Percentiles rank a stretch among this genome's conserved stretches.
Conservation (phyloP, 78 protist species). For the Dictyostelium citrinum region DNA sequence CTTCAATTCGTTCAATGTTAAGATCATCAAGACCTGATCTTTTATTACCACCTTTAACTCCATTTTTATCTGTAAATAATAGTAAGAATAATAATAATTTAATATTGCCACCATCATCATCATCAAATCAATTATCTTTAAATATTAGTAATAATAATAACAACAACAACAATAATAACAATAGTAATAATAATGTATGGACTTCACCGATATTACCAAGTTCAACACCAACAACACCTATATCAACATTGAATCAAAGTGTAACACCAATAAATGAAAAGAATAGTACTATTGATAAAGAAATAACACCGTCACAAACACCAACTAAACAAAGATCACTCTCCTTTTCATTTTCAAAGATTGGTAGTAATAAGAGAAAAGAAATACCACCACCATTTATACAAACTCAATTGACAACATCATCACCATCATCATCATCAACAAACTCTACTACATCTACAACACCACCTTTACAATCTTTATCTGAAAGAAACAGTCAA, state of each 20-base stretch:
- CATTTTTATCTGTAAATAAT: slow-evolving; percentile 17
- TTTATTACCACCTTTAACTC: slow-evolving; percentile 63
- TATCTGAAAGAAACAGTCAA: neutral
- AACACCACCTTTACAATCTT: neutral
- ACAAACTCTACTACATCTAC: neutral
- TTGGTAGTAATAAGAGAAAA: slow-evolving; percentile 12
- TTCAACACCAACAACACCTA: neutral
- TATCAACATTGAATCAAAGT: neutral
- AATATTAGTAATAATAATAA: neutral
- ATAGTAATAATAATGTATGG: neutral
- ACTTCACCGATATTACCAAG: neutral
- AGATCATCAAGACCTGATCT: slow-evolving; percentile 61
- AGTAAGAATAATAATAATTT: neutral
- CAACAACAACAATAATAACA: slow-evolving; percentile 1
- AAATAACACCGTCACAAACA: neutral
- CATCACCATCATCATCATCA: neutral
- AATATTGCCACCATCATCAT: neutral
- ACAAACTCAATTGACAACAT: neutral
- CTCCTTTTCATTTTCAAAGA: slow-evolving; percentile 30
- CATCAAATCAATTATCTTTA: neutral
- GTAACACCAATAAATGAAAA: neutral
- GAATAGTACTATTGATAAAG: neutral
- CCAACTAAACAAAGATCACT: slow-evolving; percentile 44
- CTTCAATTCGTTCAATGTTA: slow-evolving; percentile 47
- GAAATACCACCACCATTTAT: slow-evolving; percentile 8